Percentiles rank a stretch among this genome's conserved stretches.
Evolutionary conservation across 2,329 filamentous ascomycete species (phyloP).

Genomic region (Myriosclerotinia scirpicola): DNA sequence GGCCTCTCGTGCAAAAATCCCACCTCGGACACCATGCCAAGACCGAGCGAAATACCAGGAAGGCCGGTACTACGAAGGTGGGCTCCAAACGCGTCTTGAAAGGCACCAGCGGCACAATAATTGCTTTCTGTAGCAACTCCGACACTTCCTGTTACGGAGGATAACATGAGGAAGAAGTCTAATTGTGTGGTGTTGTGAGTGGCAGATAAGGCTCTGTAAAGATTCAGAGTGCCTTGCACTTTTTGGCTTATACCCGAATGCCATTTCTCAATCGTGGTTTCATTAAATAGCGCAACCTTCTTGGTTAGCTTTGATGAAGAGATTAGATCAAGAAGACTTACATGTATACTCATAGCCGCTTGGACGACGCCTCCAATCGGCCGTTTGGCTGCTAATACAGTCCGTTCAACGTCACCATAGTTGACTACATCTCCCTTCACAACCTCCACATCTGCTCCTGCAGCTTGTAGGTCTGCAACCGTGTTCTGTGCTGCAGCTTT

Average conservation of each 20-base stretch:
- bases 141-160: conserved; percentile 36
- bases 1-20: conserved; percentile 43
- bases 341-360: conserved; percentile 38
- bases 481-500: conserved; percentile 24
- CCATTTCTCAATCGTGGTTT: conserved; percentile 18
- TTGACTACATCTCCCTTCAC: conserved; percentile 29
- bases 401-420: conserved; percentile 22
- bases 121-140: conserved; percentile 41
- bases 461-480: neutral
- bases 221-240: conserved; percentile 25
- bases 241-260: conserved; percentile 40
- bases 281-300: conserved; percentile 23
- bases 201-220: conserved; percentile 19
- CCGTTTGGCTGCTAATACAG: conserved; percentile 7
- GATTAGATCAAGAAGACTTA: too few relatives aligned
- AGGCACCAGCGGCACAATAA: conserved; percentile 44
- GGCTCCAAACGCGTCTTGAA: conserved; percentile 41
- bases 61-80: conserved; percentile 36
- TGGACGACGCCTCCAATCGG: conserved; percentile 36
- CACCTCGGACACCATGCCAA: conserved; percentile 43
- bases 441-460: conserved; percentile 10
- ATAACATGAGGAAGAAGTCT: conserved; percentile 44
- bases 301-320: too few relatives aligned
- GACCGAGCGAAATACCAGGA: conserved; percentile 33
- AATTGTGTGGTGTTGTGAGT: conserved; percentile 28